Percentiles rank a stretch among this genome's conserved stretches.
phyloP scores from a whole-genome alignment of 2,329 filamentous ascomycete species.

The Talaromyces sp. region DNA sequence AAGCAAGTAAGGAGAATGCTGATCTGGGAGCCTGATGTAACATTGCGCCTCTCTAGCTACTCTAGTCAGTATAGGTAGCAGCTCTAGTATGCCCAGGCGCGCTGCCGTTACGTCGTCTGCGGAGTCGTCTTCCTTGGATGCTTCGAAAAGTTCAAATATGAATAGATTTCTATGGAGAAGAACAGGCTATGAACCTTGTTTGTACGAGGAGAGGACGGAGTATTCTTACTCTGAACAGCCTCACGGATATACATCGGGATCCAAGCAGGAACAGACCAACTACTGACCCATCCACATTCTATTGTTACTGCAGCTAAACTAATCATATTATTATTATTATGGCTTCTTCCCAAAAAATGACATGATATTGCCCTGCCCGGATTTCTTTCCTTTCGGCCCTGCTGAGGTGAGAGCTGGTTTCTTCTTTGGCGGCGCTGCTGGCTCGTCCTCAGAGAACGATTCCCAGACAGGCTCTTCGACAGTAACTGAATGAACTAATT shows the following conservation, averaged over 20 bases:
- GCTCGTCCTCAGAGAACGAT: conserved; percentile 87
- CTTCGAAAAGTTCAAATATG: neutral
- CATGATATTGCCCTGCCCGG: conserved; percentile 70
- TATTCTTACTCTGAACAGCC: neutral
- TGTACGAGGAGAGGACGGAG: neutral
- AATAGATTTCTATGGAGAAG: neutral
- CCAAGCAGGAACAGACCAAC: neutral
- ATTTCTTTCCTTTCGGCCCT: conserved; percentile 55
- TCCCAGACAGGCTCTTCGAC: conserved; percentile 83
- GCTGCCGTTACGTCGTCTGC: neutral
- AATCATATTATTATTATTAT: conserved; percentile 2
- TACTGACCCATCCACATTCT: neutral
- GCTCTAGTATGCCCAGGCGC: neutral
- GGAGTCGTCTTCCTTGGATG: neutral
- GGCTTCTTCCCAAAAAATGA: conserved; percentile 85
- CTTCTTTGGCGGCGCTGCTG: conserved; percentile 45
- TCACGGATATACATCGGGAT: neutral
- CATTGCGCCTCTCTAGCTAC: neutral
- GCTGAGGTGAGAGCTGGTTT: conserved; percentile 38
- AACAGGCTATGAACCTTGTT: neutral
- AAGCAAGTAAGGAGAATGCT: neutral
- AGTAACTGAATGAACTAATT: conserved; percentile 56
- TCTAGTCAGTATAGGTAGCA: no score
- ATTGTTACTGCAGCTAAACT: neutral
- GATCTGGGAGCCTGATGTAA: conserved; percentile 6